Base-by-base conservation (phyloP, 1,139 yeast species). In the Scheffersomyces insectosa region DNA sequence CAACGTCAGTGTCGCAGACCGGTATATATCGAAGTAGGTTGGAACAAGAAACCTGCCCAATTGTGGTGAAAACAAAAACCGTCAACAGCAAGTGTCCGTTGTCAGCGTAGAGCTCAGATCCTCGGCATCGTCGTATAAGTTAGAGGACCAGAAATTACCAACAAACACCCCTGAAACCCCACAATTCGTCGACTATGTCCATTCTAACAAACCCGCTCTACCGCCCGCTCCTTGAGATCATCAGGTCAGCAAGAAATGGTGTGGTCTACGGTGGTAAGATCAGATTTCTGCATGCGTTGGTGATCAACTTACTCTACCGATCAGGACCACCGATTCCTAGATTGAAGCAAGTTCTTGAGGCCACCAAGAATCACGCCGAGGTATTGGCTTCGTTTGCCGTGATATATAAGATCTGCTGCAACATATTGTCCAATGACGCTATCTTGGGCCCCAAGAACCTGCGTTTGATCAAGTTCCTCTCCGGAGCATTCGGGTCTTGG, bases 201-300 rank as follows among this genome's bases (percentile, higher is more conserved):
- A 34, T 51, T 29, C 47, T 53, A 31, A 42, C 35, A 43, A 51
- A 53, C 42, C 57, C 57, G 16, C 42, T 53, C 36, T 53, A 57
- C 47, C 53, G 79, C 42, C 78, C 78, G 3, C 49, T 74, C 20
- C 58, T 74, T 34, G 79, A 72, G 48, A 52, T 66, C 31, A 37
- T 70, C 38, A 62, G 73, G 49, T 66, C 77, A 3, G 70, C 78
- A 3, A 57, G 79, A 41, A 74, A 74, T 52, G 87, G 85, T 28
- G 63, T 79, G 6, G 83, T 85, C 11, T 87, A 86, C 54, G 95
- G 95, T 3, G 88, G 88, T 12, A 76, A 85, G 52, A 69, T 86
- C 36, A 69, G 95, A 44, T 85, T 87, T 59, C 78, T 86, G 40
- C 95, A 87, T 63, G 85, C 91, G 1, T 61, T 83, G 42, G 89